These are phyloP conservation scores for Candida neerlandica DNA, from an alignment of 1,139 yeast species.

Conservation along the genomic window DNA sequence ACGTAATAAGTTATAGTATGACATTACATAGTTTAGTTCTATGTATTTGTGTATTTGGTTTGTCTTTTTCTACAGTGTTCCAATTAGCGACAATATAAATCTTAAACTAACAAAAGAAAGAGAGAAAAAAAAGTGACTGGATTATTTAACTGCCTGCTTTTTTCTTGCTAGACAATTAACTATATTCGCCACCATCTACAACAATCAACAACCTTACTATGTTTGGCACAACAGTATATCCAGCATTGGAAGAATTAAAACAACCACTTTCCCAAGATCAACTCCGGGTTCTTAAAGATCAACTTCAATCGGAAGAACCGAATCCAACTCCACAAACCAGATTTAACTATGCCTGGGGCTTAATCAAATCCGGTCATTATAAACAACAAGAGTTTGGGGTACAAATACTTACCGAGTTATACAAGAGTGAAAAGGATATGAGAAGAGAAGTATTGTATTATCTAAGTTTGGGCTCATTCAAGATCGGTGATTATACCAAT, in stretches of 20 bases:
- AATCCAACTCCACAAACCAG: slow-evolving; percentile 78
- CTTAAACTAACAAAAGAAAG: background rate
- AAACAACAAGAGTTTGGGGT: slow-evolving; percentile 80
- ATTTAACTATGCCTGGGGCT: slow-evolving; percentile 96
- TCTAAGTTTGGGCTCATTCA: slow-evolving; percentile 83
- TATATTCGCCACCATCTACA: slow-evolving; percentile 4
- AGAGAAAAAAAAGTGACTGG: background rate
- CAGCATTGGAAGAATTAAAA: slow-evolving; percentile 47
- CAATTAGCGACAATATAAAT: background rate
- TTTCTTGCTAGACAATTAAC: background rate
- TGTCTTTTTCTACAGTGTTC: too few species aligned
- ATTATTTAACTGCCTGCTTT: background rate
- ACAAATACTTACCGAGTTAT: slow-evolving; percentile 70
- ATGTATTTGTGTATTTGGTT: too few species aligned
- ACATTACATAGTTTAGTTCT: background rate
- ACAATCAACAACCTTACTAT: slow-evolving; percentile 1
- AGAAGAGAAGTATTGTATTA: slow-evolving; percentile 90
- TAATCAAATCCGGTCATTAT: slow-evolving; percentile 66
- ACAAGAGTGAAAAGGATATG: slow-evolving; percentile 76
- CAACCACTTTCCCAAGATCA: slow-evolving; percentile 74
- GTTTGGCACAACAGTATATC: slow-evolving; percentile 26
- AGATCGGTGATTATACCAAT: slow-evolving; percentile 82
- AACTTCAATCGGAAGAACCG: slow-evolving; percentile 81
- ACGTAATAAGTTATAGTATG: background rate
- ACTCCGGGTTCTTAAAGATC: slow-evolving; percentile 71